A percentile compares a stretch with the other conserved stretches of the same genome.
Evolutionary conservation across 2,329 filamentous ascomycete genomes (phyloP).

Genomic region (Dothiorella sarmentorum): DNA sequence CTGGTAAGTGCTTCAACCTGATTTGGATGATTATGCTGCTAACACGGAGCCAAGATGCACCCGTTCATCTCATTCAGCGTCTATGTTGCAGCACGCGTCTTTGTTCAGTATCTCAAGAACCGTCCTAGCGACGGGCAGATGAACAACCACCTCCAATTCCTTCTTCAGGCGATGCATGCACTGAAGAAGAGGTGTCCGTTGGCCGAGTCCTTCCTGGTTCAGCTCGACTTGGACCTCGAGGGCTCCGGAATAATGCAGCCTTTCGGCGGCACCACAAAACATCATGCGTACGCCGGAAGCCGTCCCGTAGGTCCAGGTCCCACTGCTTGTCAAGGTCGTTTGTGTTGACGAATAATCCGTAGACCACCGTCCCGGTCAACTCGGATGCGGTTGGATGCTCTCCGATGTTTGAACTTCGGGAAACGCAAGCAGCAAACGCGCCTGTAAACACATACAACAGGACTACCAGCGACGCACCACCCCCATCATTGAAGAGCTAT

Average conservation of each 20-base stretch:
- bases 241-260: slow-evolving; percentile 54
- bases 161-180: slow-evolving; percentile 85
- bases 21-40: background rate
- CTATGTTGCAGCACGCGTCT: slow-evolving; percentile 92
- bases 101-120: slow-evolving; percentile 94
- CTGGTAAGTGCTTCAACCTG: slow-evolving; percentile 55
- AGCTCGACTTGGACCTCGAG: slow-evolving; percentile 88
- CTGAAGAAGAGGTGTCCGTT: slow-evolving; percentile 84
- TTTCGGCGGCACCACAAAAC: background rate
- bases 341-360: background rate
- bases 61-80: slow-evolving; percentile 94
- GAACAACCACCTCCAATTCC: slow-evolving; percentile 79
- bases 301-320: background rate
- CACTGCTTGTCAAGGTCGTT: too few relatives aligned
- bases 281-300: background rate
- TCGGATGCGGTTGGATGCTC: slow-evolving; percentile 30
- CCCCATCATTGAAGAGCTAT: too few relatives aligned
- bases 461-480: background rate
- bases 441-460: slow-evolving; percentile 29
- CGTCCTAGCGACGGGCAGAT: slow-evolving; percentile 79
- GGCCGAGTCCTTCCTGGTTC: slow-evolving; percentile 90
- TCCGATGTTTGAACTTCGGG: slow-evolving; percentile 34
- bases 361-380: slow-evolving; percentile 23
- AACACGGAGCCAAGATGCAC: slow-evolving; percentile 69
- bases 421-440: slow-evolving; percentile 28